Percentiles rank a stretch among this genome's conserved stretches.
Conservation (phyloP, 306 rosid species). For the Astragalus membranaceus region DNA sequence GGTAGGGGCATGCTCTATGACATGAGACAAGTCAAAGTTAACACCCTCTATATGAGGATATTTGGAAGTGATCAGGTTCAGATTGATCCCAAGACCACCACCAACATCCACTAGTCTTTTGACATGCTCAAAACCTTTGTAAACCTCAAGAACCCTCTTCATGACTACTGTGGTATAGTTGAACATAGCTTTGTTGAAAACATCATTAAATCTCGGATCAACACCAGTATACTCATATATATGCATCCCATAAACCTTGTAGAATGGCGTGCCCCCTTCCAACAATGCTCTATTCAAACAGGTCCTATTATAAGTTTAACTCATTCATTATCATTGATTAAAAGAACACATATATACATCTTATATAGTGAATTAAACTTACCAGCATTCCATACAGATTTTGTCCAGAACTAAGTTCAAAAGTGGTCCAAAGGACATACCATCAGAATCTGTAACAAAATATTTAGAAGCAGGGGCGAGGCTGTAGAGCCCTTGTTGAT, state of each 20-base stretch:
- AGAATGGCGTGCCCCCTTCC: conserved; percentile 43
- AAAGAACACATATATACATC: too few relatives aligned
- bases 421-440: background rate
- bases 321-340: too few relatives aligned
- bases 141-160: conserved; percentile 30
- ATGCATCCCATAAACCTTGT: conserved; percentile 34
- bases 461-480: background rate
- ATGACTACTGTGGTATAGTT: conserved; percentile 12
- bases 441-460: background rate
- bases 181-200: conserved; percentile 43
- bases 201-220: conserved; percentile 32
- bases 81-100: conserved; percentile 44
- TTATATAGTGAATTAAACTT: background rate
- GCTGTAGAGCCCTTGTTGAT: background rate
- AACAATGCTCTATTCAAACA: conserved; percentile 30
- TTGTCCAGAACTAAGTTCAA: background rate
- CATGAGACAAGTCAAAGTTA: conserved; percentile 45
- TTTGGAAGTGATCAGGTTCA: conserved; percentile 38
- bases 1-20: conserved; percentile 31
- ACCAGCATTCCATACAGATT: background rate
- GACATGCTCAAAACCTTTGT: conserved; percentile 40
- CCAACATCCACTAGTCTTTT: conserved; percentile 54
- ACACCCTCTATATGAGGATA: conserved; percentile 32
- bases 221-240: conserved; percentile 22
- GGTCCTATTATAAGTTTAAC: conserved; percentile 10